Percentiles rank a stretch among this genome's conserved stretches.
phyloP scores from a whole-genome alignment of 108 stramenopile species.

The Halocafeteria seosinensis region DNA sequence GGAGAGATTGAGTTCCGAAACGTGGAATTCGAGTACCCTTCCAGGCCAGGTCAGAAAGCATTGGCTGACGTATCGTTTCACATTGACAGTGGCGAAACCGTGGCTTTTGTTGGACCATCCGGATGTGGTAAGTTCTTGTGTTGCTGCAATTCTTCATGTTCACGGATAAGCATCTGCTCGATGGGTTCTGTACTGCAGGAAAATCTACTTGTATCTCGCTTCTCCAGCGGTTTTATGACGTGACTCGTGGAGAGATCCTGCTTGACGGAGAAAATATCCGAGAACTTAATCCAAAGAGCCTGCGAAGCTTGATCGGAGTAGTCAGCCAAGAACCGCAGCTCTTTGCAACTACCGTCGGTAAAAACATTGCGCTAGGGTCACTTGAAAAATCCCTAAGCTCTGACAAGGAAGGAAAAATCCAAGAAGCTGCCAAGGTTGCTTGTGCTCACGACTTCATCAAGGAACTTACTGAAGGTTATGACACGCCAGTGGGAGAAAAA shows the following conservation, averaged over 20 bases:
- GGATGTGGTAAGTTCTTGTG: background rate
- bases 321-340: slow-evolving; percentile 8
- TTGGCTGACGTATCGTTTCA: slow-evolving; percentile 7
- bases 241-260: background rate
- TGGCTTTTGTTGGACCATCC: background rate
- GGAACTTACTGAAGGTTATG: slow-evolving; percentile 50
- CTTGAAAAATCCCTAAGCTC: background rate
- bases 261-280: slow-evolving; percentile 3
- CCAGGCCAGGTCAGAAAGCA: slow-evolving; percentile 1
- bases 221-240: slow-evolving; percentile 6
- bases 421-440: slow-evolving; percentile 41
- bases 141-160: background rate
- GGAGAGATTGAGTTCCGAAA: slow-evolving; percentile 4
- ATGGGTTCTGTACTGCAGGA: no score
- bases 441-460: slow-evolving; percentile 56
- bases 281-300: slow-evolving; percentile 3
- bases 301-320: background rate
- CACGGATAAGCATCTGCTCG: slow-evolving; percentile 2
- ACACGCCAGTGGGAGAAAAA: slow-evolving; percentile 69
- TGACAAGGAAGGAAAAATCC: slow-evolving; percentile 20
- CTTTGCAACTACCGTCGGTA: slow-evolving; percentile 1
- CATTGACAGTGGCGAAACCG: slow-evolving; percentile 1
- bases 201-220: slow-evolving; percentile 7
- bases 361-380: slow-evolving; percentile 4
- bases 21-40: slow-evolving; percentile 12